phyloP scores from a whole-genome alignment of 371 early-diverging fungal species.

The Funneliformis caledonium region DNA sequence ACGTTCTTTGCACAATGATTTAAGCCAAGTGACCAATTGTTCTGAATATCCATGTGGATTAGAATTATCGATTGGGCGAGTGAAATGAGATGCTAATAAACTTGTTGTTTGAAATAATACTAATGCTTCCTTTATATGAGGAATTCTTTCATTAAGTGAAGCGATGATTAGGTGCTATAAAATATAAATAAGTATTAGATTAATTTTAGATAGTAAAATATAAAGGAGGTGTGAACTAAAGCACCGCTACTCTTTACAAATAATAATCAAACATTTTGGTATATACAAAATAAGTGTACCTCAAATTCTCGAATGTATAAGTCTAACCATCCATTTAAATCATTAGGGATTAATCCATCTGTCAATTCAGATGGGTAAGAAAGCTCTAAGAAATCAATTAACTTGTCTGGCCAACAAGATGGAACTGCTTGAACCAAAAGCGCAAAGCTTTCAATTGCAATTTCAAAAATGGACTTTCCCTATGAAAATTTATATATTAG shows the following conservation, averaged over 20 bases:
- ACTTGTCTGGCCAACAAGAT: conserved; percentile 37
- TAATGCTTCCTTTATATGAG: conserved; percentile 54
- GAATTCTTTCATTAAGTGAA: conserved; percentile 43
- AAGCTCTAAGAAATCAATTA: conserved; percentile 30
- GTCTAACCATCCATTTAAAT: conserved; percentile 36
- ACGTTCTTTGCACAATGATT: conserved; percentile 47
- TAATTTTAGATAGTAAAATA: neutral
- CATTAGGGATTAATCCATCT: conserved; percentile 15
- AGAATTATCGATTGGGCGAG: conserved; percentile 38
- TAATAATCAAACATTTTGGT: neutral
- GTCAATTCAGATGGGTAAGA: conserved; percentile 32
- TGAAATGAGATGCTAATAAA: conserved; percentile 45
- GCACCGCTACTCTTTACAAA: neutral
- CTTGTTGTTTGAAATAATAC: conserved; percentile 46
- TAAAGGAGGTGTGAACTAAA: no score
- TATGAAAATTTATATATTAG: neutral
- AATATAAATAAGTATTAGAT: neutral
- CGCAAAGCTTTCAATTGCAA: conserved; percentile 40
- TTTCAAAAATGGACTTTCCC: conserved; percentile 31
- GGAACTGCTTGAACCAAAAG: conserved; percentile 33
- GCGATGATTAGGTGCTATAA: conserved; percentile 43
- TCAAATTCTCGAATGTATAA: conserved; percentile 36
- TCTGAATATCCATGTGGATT: conserved; percentile 26
- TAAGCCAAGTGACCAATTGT: conserved; percentile 48
- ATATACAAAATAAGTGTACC: neutral